Conservation (phyloP, 2,329 filamentous ascomycete species). For the Trichoderma sp. region DNA sequence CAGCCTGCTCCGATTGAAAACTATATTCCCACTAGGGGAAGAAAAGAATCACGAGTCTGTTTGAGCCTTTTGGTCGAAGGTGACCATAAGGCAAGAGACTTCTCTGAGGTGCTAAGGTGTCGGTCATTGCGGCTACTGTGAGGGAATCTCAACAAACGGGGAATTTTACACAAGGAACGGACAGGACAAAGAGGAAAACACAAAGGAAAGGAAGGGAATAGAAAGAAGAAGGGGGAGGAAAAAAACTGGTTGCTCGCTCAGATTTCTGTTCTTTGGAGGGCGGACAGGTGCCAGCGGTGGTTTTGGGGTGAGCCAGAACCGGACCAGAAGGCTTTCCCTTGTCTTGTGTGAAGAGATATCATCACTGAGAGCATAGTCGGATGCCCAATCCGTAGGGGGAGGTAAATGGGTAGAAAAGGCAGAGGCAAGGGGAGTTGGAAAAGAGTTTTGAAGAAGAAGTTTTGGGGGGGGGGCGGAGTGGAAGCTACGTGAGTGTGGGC, state of each 20-base stretch:
- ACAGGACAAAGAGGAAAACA: neutral
- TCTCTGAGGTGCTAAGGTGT: slow-evolving; percentile 29
- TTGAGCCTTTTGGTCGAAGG: neutral
- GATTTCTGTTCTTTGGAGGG: slow-evolving; percentile 50
- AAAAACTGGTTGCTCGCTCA: slow-evolving; percentile 39
- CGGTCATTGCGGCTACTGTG: slow-evolving; percentile 41
- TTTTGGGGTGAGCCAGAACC: neutral
- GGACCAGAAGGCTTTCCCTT: neutral
- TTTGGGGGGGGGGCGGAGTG: neutral
- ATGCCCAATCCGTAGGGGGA: neutral
- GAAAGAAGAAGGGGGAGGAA: neutral
- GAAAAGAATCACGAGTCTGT: slow-evolving; percentile 33
- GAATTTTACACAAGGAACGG: neutral
- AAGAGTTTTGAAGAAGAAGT: neutral
- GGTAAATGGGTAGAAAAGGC: neutral
- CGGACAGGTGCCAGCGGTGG: neutral
- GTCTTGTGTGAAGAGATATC: slow-evolving; percentile 7
- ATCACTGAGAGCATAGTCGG: slow-evolving; percentile 9
- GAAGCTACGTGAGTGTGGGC: neutral
- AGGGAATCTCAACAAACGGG: neutral
- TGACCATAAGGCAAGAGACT: neutral
- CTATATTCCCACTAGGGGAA: slow-evolving; percentile 40
- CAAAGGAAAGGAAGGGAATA: neutral
- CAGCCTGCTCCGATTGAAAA: slow-evolving; percentile 57
- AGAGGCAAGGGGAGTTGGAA: neutral